phyloP scores from a whole-genome alignment of 257 asterid species.

The Euphrasia confusa region DNA sequence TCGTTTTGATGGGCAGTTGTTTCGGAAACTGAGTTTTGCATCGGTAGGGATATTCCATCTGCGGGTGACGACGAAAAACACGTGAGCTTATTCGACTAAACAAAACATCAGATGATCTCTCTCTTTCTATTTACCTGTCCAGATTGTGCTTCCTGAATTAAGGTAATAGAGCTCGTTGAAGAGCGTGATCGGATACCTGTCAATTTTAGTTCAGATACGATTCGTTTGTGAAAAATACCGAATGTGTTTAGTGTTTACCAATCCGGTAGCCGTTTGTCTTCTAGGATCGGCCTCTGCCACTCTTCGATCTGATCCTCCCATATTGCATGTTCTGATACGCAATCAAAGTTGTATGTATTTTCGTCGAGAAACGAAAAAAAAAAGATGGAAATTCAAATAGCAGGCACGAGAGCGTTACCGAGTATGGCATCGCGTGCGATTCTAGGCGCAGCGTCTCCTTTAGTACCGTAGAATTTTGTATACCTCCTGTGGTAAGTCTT shows the following conservation, averaged over 20 bases:
- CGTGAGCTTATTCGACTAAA: background rate
- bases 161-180: slow-evolving; percentile 89
- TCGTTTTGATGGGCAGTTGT: slow-evolving; percentile 25
- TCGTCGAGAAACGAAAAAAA: background rate
- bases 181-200: slow-evolving; percentile 66
- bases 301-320: slow-evolving; percentile 73
- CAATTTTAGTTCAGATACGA: slow-evolving; percentile 14
- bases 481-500: slow-evolving; percentile 82
- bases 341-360: background rate
- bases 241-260: slow-evolving; percentile 41
- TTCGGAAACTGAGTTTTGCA: slow-evolving; percentile 29
- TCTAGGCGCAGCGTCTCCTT: slow-evolving; percentile 58
- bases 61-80: background rate
- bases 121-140: slow-evolving; percentile 59
- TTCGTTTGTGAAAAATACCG: slow-evolving; percentile 4
- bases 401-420: slow-evolving; percentile 37
- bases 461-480: slow-evolving; percentile 59
- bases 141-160: slow-evolving; percentile 69
- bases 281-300: slow-evolving; percentile 77
- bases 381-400: background rate
- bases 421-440: slow-evolving; percentile 69
- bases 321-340: slow-evolving; percentile 26
- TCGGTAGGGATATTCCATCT: slow-evolving; percentile 64
- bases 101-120: background rate
- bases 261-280: slow-evolving; percentile 73